These are phyloP conservation scores for Jatropha multifida DNA, from an alignment of 441 rosid species.

Conservation along the genomic window DNA sequence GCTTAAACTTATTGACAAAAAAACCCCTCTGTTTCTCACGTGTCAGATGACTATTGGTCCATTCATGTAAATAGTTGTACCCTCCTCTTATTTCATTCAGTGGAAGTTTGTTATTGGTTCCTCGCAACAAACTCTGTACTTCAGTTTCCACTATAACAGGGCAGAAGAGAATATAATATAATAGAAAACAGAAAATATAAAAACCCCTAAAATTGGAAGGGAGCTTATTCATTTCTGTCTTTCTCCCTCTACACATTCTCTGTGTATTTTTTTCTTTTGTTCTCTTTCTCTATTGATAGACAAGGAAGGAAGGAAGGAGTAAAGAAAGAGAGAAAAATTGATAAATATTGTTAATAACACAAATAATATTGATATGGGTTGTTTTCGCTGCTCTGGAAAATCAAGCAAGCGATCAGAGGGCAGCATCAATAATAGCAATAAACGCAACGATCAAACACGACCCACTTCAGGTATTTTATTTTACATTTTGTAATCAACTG, in stretches of 20 bases:
- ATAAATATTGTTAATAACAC: not conserved
- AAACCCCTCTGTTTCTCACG: not conserved
- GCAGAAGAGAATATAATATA: not conserved
- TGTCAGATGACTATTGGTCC: not conserved
- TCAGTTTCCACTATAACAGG: not conserved
- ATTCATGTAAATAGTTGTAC: not conserved
- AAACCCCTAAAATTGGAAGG: not conserved
- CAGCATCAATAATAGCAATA: constrained; percentile 7
- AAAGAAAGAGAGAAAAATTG: constrained; percentile 8
- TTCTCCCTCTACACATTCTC: not conserved
- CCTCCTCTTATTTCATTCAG: not conserved
- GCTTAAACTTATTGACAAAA: not conserved
- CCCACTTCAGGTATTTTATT: constrained; percentile 44
- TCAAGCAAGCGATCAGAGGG: constrained; percentile 39
- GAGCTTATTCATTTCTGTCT: not conserved
- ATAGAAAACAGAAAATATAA: not conserved
- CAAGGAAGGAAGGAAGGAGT: constrained; percentile 8
- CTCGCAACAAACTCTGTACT: not conserved
- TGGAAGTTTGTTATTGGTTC: not conserved
- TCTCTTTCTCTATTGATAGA: not conserved
- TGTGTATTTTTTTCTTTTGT: too few relatives aligned
- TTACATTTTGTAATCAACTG: not conserved
- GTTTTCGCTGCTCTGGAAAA: constrained; percentile 49
- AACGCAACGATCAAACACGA: constrained; percentile 34
- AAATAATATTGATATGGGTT: constrained; percentile 44